Evolutionary conservation across 352 stramenopile species (phyloP).

Genomic region (Phytophthora pluvialis): DNA sequence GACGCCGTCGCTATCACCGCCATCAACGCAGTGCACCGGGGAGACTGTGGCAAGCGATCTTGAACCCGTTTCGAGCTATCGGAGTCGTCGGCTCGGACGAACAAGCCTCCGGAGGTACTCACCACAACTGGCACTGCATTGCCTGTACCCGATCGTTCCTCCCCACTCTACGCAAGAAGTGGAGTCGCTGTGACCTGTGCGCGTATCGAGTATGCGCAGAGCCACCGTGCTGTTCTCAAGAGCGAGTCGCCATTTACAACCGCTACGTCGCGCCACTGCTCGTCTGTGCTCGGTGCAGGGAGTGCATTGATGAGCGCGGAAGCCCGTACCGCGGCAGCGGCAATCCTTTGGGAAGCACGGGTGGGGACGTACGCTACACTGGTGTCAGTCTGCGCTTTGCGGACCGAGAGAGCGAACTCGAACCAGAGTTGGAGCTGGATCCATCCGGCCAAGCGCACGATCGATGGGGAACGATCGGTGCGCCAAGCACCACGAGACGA

Average conservation of each 20-base stretch:
- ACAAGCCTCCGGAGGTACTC: slow-evolving; percentile 10
- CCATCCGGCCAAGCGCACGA: slow-evolving; percentile 10
- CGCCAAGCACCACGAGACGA: background rate
- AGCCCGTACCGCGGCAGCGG: slow-evolving; percentile 13
- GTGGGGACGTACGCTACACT: slow-evolving; percentile 31
- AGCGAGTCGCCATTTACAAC: slow-evolving; percentile 50
- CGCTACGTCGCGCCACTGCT: slow-evolving; percentile 45
- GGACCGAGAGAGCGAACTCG: slow-evolving; percentile 29
- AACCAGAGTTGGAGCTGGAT: slow-evolving; percentile 33
- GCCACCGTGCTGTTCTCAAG: slow-evolving; percentile 40
- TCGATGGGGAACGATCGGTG: slow-evolving; percentile 9
- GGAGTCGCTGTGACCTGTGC: slow-evolving; percentile 48
- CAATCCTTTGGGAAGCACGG: slow-evolving; percentile 7
- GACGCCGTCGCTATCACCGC: slow-evolving; percentile 19
- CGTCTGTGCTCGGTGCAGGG: slow-evolving; percentile 40
- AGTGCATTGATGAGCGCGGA: slow-evolving; percentile 39
- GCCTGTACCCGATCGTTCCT: slow-evolving; percentile 40
- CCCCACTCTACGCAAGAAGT: slow-evolving; percentile 26
- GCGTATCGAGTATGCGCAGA: slow-evolving; percentile 45
- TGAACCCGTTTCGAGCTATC: slow-evolving; percentile 28
- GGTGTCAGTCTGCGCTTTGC: slow-evolving; percentile 32
- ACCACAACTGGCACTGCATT: slow-evolving; percentile 51
- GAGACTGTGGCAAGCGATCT: slow-evolving; percentile 28
- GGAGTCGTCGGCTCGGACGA: slow-evolving; percentile 16
- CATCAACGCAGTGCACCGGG: slow-evolving; percentile 18